Conservation (phyloP, 192 early-diverging fungal species). For the Backusella macrospora region DNA sequence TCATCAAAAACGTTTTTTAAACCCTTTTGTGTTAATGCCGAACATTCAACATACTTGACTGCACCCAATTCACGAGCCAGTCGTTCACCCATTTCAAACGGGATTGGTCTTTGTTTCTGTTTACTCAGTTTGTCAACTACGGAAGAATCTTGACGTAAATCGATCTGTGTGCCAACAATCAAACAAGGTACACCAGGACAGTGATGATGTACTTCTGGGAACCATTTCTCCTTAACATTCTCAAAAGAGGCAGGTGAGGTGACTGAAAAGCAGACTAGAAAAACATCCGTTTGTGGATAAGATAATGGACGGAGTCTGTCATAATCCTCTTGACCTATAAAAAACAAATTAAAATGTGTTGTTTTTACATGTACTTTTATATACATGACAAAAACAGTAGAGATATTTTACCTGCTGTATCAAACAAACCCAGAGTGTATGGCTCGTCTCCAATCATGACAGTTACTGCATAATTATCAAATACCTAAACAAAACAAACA, state of each 20-base stretch:
- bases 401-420: constrained; percentile 67
- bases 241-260: constrained; percentile 89
- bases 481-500: constrained; percentile 54
- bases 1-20: constrained; percentile 93
- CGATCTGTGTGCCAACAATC: constrained; percentile 88
- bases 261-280: constrained; percentile 91
- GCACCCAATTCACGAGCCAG: constrained; percentile 83
- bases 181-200: constrained; percentile 95
- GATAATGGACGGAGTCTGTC: constrained; percentile 90
- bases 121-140: constrained; percentile 76
- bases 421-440: constrained; percentile 91
- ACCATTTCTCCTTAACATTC: constrained; percentile 95
- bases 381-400: no score
- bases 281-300: constrained; percentile 94
- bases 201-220: constrained; percentile 93
- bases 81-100: constrained; percentile 75
- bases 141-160: constrained; percentile 80
- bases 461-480: constrained; percentile 97
- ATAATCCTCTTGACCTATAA: constrained; percentile 84
- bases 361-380: neutral
- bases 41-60: constrained; percentile 92
- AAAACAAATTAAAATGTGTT: neutral
- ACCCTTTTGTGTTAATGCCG: constrained; percentile 87
- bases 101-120: constrained; percentile 83
- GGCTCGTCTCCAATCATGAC: constrained; percentile 98